Base-by-base conservation (phyloP, 2,329 filamentous ascomycete genomes). In the Alternaria triticina region DNA sequence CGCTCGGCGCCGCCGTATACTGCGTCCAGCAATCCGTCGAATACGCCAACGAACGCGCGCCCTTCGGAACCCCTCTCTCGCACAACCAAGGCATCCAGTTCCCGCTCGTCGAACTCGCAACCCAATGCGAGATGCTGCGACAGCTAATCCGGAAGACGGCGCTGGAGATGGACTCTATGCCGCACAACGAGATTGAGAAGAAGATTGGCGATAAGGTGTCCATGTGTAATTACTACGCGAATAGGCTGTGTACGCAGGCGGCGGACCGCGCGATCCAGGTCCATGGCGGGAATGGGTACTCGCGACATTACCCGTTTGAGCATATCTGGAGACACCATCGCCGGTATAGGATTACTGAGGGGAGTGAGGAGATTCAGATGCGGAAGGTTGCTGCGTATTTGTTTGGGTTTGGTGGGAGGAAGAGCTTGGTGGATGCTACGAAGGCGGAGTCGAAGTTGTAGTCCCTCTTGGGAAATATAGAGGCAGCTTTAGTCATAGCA, bases 211-310 rank as follows among this genome's bases (percentile, higher is more conserved):
- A 88, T 72, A 87, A 88, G 72, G 87, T 90, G 28, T 84, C 82
- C 57, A 89, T 90, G 88, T 90, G 88, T 77, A 90, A 89, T 70
- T 90, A 88, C 73, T 90, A 86, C 82, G 87, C 86, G 1, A 89
- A 89, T 70, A 79, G 88, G 36, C 75, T 90, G 40, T 88, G 85
- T 56, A 87, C 84, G 11, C 82, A 89, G 71, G 86, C 87, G 3
- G 88, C 88, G 3, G 88, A 90, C 71, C 81, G 84, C 28, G 88
- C 88, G 3, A 90, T 90, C 27, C 88, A 90, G 80, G 84, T 88
- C 11, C 84, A 87, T 70, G 88, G 88, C 7, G 87, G 86, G 0
- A 85, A 86, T 70, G 87, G 87, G 1, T 89, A 89, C 71, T 86
- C 83, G 44, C 79, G 87, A 40, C 85, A 88, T 63, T 83, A 84